These are phyloP conservation scores for Taphrina confusa DNA, from an alignment of 1,139 yeast genomes.

Conservation along the genomic window DNA sequence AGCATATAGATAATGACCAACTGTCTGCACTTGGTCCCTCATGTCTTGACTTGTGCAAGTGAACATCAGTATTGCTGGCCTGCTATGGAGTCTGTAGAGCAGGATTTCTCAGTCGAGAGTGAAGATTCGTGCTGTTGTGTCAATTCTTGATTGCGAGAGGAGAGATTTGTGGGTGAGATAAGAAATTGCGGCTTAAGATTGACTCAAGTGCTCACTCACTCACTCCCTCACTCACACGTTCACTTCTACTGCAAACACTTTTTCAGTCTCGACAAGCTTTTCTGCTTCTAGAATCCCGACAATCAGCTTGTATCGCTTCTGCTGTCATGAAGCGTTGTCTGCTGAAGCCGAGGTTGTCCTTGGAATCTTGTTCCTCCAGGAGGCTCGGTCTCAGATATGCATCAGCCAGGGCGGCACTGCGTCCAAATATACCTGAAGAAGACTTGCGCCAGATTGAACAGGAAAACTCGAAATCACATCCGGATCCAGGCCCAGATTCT, in stretches of 20 bases:
- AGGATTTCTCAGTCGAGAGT: no score
- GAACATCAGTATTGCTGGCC: no score
- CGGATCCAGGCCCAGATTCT: slow-evolving; percentile 34
- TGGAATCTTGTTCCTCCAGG: neutral
- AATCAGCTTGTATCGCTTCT: no score
- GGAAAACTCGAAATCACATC: slow-evolving; percentile 28
- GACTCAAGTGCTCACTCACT: no score
- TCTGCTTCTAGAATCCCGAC: no score
- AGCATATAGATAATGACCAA: neutral
- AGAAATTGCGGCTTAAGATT: slow-evolving; percentile 9
- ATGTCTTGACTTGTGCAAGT: no score
- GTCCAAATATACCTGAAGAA: slow-evolving; percentile 24
- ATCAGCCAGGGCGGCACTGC: slow-evolving; percentile 12
- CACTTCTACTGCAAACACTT: no score
- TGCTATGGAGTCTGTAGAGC: no score
- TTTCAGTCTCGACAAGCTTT: no score
- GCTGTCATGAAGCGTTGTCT: slow-evolving; percentile 8
- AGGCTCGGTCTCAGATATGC: slow-evolving; percentile 11
- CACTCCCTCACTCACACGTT: no score
- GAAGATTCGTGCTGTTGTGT: no score
- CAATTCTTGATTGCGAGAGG: neutral
- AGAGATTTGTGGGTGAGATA: slow-evolving; percentile 10
- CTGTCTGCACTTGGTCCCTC: no score
- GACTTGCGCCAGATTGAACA: slow-evolving; percentile 21
- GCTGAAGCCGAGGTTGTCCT: neutral